phyloP scores from a whole-genome alignment of 2,329 filamentous ascomycete genomes.

The Xylariaceae sp. region DNA sequence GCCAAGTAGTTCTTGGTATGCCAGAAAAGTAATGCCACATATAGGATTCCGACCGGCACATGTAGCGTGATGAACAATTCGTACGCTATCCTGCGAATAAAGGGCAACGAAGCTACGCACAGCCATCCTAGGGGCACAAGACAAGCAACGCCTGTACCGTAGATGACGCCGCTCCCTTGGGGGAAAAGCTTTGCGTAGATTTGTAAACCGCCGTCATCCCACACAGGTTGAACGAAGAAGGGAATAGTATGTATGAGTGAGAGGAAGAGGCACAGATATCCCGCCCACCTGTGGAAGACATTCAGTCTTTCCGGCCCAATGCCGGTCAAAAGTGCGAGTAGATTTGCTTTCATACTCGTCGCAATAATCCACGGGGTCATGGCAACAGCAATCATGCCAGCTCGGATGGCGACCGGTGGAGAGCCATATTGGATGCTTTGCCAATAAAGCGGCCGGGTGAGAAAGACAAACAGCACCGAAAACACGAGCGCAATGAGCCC shows the following conservation, averaged over 20 bases:
- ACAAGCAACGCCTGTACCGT: conserved; percentile 79
- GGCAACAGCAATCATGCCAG: conserved; percentile 88
- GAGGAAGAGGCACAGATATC: conserved; percentile 78
- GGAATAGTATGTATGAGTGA: conserved; percentile 80
- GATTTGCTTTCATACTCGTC: conserved; percentile 84
- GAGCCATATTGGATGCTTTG: conserved; percentile 80
- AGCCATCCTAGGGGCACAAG: conserved; percentile 77
- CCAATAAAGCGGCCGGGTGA: conserved; percentile 87
- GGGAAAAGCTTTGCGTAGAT: conserved; percentile 68
- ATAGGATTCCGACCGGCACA: conserved; percentile 72
- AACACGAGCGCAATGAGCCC: conserved; percentile 64
- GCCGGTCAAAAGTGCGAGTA: conserved; percentile 77
- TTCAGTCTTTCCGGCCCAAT: conserved; percentile 90
- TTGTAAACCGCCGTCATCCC: conserved; percentile 67
- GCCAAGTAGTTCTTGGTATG: conserved; percentile 88
- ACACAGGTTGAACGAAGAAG: conserved; percentile 84
- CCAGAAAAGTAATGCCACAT: conserved; percentile 86
- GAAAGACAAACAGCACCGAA: conserved; percentile 73
- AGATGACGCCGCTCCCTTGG: conserved; percentile 61
- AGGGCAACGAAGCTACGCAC: conserved; percentile 75
- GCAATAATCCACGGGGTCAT: conserved; percentile 90
- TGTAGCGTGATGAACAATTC: conserved; percentile 81
- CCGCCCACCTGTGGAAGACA: conserved; percentile 87
- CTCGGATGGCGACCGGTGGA: conserved; percentile 76
- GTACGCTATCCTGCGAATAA: conserved; percentile 71